Base-by-base conservation (phyloP, 2,329 filamentous ascomycete species). In the Ceratocystis cacaofunesta region DNA sequence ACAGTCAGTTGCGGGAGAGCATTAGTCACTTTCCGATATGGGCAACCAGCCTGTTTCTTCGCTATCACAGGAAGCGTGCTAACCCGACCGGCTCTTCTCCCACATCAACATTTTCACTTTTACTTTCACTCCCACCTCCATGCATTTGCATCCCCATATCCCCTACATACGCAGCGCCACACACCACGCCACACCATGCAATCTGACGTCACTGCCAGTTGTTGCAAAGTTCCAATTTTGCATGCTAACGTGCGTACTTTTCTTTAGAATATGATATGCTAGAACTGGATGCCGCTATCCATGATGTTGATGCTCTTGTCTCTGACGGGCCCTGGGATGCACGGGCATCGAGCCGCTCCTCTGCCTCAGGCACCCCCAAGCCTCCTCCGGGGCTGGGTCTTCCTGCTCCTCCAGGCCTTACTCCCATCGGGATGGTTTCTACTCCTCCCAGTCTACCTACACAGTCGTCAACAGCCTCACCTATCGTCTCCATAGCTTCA, bases 271-370 rank as follows among this genome's bases (percentile, higher is more conserved):
- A 87, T 71, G 81, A 84, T 62, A 74, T 84, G n/a, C 77, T 78
- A 66, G 81, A 80, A 10, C 76, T 86, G 58, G 83, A 85, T 68
- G 84, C 86, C 69, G 85, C 80, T 12, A 80, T 78, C 2, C 78
- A 78, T 55, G 85, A 82, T n/a, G 82, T 89, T 50, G 86, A 89
- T 72, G 85, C 85, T 2, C 75, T 89, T 3, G 86, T 89, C 12
- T 82, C 85, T 25, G 86, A 89, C 71, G 76, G 82, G n/a, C 70
- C 72, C 3, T 43, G 60, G 55, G 6, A 63, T 48, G 25, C n/a
- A 25, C 19, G 32, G 6, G 19, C 36, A 30, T 63, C 65, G n/a
- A 48, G 41, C 22, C 44, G 32, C 22, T 61, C 63, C 5, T n/a
- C 43, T n/a, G 25, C 22, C n/a, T 25, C 63, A 3, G 55, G 17